These are phyloP conservation scores for Rhizopogon sp. DNA, from an alignment of 768 basidiomycete genomes.

Conservation along the genomic window DNA sequence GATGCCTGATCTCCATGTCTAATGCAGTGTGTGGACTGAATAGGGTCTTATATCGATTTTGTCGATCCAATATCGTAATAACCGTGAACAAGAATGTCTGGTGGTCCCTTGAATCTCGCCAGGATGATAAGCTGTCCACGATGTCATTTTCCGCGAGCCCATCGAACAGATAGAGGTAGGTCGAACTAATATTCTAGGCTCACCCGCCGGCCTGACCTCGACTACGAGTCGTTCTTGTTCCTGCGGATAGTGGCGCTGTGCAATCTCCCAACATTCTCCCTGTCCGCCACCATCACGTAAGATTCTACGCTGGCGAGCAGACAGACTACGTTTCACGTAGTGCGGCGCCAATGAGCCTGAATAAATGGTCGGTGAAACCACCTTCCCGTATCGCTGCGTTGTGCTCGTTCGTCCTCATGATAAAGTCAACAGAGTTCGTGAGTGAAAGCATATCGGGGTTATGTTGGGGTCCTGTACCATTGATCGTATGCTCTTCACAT, in stretches of 20 bases:
- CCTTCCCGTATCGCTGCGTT: background rate
- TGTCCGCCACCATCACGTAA: background rate
- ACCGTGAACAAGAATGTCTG: background rate
- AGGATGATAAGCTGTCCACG: background rate
- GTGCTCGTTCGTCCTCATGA: background rate
- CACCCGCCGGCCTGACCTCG: background rate
- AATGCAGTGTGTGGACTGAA: background rate
- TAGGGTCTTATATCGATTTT: background rate
- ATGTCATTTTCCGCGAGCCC: background rate
- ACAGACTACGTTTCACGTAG: background rate
- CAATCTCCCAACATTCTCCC: background rate
- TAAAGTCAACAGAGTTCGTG: background rate
- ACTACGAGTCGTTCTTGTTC: background rate
- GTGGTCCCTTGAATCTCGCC: background rate
- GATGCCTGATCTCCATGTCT: background rate
- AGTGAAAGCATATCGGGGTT: background rate
- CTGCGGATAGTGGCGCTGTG: background rate
- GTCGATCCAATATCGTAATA: background rate
- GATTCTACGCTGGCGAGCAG: background rate
- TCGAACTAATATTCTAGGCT: background rate
- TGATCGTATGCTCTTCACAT: background rate
- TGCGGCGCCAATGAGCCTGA: background rate
- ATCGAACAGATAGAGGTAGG: background rate
- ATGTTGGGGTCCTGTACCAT: background rate
- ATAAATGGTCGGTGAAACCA: background rate